These are phyloP conservation scores for Jamesozyma hellenica DNA, from an alignment of 805 yeast genomes.

Conservation along the genomic window DNA sequence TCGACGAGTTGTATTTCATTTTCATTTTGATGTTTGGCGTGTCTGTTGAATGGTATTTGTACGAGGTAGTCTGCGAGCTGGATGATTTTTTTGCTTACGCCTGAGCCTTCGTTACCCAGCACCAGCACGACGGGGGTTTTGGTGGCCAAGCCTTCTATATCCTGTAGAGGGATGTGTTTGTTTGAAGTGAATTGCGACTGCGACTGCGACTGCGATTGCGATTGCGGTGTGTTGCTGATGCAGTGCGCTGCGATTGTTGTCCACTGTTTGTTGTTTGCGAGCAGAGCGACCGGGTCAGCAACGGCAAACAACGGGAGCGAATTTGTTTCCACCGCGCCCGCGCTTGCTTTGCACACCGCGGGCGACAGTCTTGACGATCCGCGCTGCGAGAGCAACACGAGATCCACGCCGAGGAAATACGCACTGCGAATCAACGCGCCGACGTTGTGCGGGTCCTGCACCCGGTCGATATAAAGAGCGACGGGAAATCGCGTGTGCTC, in stretches of 20 bases:
- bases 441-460: conserved; percentile 78
- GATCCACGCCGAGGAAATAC: conserved; percentile 73
- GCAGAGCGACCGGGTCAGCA: conserved; percentile 45
- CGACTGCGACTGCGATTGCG: no score
- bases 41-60: conserved; percentile 21
- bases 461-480: conserved; percentile 67
- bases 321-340: conserved; percentile 69
- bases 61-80: conserved; percentile 44
- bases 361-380: conserved; percentile 72
- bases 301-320: conserved; percentile 46
- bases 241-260: conserved; percentile 49
- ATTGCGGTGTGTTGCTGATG: conserved; percentile 15
- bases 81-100: conserved; percentile 59
- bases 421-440: conserved; percentile 80
- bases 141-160: conserved; percentile 36
- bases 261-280: conserved; percentile 49
- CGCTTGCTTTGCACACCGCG: conserved; percentile 67
- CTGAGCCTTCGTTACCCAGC: conserved; percentile 79
- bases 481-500: conserved; percentile 39
- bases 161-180: conserved; percentile 32
- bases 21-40: background rate
- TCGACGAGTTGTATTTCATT: conserved; percentile 38
- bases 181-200: conserved; percentile 26
- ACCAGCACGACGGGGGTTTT: conserved; percentile 57
- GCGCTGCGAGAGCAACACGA: conserved; percentile 55